These are phyloP conservation scores for Trichocladium antarcticum DNA, from an alignment of 495 filamentous ascomycete species.

Conservation along the genomic window DNA sequence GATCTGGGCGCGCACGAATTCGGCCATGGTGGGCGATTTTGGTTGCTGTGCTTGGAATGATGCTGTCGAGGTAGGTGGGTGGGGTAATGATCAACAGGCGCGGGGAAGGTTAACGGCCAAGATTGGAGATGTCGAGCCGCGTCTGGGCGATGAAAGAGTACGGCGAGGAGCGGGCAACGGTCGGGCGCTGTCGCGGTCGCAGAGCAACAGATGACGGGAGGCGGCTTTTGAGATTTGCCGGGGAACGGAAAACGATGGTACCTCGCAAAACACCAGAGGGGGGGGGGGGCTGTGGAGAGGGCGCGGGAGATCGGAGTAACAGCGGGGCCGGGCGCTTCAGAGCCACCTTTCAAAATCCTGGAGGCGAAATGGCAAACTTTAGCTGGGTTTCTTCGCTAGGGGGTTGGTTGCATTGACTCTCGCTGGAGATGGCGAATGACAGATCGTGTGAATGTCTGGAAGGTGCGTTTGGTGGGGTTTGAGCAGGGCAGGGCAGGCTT, in stretches of 20 bases:
- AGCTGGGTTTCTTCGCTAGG: not conserved
- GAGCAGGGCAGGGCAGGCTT: not conserved
- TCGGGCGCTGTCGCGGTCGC: too few species aligned
- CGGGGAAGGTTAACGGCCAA: not conserved
- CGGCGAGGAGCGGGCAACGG: too few species aligned
- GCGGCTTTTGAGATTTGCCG: too few species aligned
- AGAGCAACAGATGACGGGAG: too few species aligned
- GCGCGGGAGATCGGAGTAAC: not conserved
- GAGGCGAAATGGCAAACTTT: slow-evolving; percentile 5
- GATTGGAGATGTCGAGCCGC: too few species aligned
- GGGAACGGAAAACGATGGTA: too few species aligned
- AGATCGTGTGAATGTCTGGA: too few species aligned
- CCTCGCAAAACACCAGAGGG: too few species aligned
- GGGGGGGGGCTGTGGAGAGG: not conserved
- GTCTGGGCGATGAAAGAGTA: too few species aligned
- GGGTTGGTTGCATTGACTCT: not conserved
- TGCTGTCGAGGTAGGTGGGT: not conserved
- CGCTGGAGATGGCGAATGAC: not conserved
- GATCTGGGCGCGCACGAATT: slow-evolving; percentile 98
- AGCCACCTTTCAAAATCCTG: not conserved
- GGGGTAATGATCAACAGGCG: not conserved
- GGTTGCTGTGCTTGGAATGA: not conserved
- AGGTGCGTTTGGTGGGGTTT: not conserved
- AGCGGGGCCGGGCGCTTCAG: slow-evolving; percentile 2
- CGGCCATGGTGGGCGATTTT: slow-evolving; percentile 55